These are phyloP conservation scores for Puya raimondii DNA, from an alignment of 176 grass and related monocot genomes.

Conservation along the genomic window DNA sequence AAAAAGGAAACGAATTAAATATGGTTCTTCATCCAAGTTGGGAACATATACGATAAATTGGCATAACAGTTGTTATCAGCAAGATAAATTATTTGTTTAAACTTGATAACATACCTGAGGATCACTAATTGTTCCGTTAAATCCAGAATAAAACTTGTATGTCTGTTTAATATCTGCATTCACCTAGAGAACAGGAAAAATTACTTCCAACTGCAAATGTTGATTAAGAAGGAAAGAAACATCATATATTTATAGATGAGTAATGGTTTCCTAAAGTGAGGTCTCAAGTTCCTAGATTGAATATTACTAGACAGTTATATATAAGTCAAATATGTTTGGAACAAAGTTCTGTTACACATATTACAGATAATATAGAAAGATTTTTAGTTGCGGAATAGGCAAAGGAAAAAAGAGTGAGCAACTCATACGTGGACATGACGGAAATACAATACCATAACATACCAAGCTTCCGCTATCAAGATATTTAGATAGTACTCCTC, in stretches of 20 bases:
- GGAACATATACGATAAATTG: background rate
- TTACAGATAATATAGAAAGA: too few relatives aligned
- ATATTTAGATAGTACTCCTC: conserved; percentile 36
- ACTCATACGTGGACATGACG: conserved; percentile 3
- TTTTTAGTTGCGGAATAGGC: background rate
- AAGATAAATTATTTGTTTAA: background rate
- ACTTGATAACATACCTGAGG: conserved; percentile 42
- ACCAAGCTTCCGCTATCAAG: conserved; percentile 54
- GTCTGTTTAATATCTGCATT: conserved; percentile 52
- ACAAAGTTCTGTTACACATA: too few relatives aligned
- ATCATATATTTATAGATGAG: background rate
- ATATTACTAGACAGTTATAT: too few relatives aligned
- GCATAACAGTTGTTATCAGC: too few relatives aligned
- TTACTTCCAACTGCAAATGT: background rate
- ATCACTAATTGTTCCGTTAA: conserved; percentile 57
- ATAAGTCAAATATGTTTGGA: too few relatives aligned
- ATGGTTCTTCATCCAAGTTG: conserved; percentile 6
- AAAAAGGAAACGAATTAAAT: conserved; percentile 18
- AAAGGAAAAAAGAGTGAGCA: conserved; percentile 1
- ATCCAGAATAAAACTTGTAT: conserved; percentile 74
- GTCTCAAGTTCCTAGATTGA: background rate
- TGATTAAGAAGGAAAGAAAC: background rate
- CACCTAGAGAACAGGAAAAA: conserved; percentile 43
- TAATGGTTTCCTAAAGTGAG: background rate
- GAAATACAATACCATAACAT: conserved; percentile 3